Evolutionary conservation across 257 asterid species (phyloP), one percentile per base, ranked within the genome.

Genomic region (Apocynum venetum): DNA sequence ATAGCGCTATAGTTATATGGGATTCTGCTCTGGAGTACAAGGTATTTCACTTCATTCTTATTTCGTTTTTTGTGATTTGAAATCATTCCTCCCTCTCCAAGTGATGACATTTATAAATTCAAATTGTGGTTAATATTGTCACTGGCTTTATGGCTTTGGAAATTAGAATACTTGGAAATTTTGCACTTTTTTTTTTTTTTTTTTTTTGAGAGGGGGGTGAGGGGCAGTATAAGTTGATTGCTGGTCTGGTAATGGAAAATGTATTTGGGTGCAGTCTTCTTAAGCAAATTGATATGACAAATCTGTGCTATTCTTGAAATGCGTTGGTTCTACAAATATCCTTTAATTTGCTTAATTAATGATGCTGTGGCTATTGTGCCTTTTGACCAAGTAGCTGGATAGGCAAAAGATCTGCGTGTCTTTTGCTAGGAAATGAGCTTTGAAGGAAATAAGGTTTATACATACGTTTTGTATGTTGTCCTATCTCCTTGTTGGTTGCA

Each of bases 1-100:
- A 96, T 69, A 93, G 95, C 80, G 97, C 99, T 76, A 93, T 96
- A 77, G 97, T 96, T 81, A 89, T 96, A 77, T 96, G 99, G 98
- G 99, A 96, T 88, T 93, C 97, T 66, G 83, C 91, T 83, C 91
- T 96, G 75, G 99, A 96, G 84, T 96, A 93, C 83, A 96, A 96
- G 99, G 98, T 96, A 81, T 60, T 61, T 44, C 17, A 74, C n/a
- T 75, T 38, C 20, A 41, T 59, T 2, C 65, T 53, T 59, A 35
- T 48, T 46, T 46, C 36, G 36, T 3, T 13, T 55, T 0, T 68
- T 20, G 9, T 12, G 41, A 8, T 5, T 25, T 35, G 46, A 63
- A 36, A 3, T 2, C 1, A 3, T 12, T 61, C 17, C 2, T 13
- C 11, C 8, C 35, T 14, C 11, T 19, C 40, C 67, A 60, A 36